Percentiles rank a stretch among this genome's conserved stretches.
These are phyloP conservation scores for Solanum chilense DNA, from an alignment of 257 asterid genomes.

Conservation along the genomic window DNA sequence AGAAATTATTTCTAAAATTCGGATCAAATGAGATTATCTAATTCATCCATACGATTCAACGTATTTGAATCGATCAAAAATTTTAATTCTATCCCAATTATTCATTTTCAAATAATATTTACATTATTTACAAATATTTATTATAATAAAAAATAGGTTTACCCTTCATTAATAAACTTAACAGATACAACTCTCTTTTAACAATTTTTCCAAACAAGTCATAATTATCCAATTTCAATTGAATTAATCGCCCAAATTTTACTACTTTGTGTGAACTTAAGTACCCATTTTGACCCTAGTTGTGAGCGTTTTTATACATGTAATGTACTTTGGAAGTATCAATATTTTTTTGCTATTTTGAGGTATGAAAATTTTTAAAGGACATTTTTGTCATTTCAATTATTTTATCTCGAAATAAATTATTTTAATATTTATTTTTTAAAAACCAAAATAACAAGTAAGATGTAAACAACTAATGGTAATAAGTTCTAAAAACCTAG, in stretches of 20 bases:
- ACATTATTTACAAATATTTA: not conserved
- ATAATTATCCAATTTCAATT: too few species aligned
- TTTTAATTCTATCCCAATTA: too few species aligned
- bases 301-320: not conserved
- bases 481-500: not conserved
- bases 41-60: not conserved
- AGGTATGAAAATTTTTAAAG: not conserved
- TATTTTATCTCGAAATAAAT: too few species aligned
- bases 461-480: not conserved
- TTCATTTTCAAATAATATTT: not conserved
- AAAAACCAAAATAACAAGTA: not conserved
- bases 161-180: not conserved
- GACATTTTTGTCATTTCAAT: too few species aligned
- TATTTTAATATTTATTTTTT: too few species aligned
- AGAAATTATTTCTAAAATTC: not conserved
- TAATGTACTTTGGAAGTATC: not conserved
- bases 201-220: not conserved
- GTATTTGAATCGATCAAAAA: too few species aligned
- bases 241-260: too few species aligned
- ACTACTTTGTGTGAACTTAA: not conserved
- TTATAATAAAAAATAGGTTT: not conserved
- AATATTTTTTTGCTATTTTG: not conserved
- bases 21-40: not conserved
- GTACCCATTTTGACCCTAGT: not conserved
- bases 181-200: not conserved